Evolutionary conservation across 208 protist species (phyloP).

Genomic region (Entamoeba histolytica): DNA sequence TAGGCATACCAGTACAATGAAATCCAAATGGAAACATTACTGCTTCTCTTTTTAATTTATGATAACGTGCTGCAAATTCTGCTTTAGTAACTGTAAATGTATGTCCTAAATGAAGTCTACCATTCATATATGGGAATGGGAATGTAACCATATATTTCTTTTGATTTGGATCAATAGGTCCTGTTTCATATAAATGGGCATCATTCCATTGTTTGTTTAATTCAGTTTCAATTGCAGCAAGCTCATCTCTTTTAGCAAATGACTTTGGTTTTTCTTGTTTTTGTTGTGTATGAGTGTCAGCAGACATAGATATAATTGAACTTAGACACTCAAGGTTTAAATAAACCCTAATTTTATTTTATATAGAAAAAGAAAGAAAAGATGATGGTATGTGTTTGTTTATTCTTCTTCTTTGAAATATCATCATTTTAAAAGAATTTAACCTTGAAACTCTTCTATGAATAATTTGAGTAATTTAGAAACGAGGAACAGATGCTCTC

Average conservation of each 20-base stretch:
- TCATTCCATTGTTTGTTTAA: slow-evolving; percentile 44
- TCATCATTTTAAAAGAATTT: too few species aligned
- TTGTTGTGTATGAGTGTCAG: too few species aligned
- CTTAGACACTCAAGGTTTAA: too few species aligned
- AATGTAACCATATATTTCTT: slow-evolving; percentile 91
- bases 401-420: too few species aligned
- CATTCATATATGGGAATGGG: slow-evolving; percentile 78
- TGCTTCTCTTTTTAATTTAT: slow-evolving; percentile 78
- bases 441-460: too few species aligned
- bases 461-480: not conserved
- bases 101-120: slow-evolving; percentile 88
- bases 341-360: too few species aligned
- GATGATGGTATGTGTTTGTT: too few species aligned
- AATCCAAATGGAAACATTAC: slow-evolving; percentile 98
- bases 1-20: slow-evolving; percentile 99
- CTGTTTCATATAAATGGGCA: slow-evolving; percentile 47
- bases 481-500: not conserved
- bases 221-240: slow-evolving; percentile 46
- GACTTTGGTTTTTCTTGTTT: not conserved
- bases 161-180: slow-evolving; percentile 29
- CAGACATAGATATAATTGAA: too few species aligned
- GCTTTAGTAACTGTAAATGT: slow-evolving; percentile 91
- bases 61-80: slow-evolving; percentile 86
- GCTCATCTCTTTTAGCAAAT: slow-evolving; percentile 33
- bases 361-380: too few species aligned